Evolutionary conservation across 2,329 filamentous ascomycete genomes (phyloP), one percentile per base, ranked within the genome.

Genomic region (Fusarium nanum): DNA sequence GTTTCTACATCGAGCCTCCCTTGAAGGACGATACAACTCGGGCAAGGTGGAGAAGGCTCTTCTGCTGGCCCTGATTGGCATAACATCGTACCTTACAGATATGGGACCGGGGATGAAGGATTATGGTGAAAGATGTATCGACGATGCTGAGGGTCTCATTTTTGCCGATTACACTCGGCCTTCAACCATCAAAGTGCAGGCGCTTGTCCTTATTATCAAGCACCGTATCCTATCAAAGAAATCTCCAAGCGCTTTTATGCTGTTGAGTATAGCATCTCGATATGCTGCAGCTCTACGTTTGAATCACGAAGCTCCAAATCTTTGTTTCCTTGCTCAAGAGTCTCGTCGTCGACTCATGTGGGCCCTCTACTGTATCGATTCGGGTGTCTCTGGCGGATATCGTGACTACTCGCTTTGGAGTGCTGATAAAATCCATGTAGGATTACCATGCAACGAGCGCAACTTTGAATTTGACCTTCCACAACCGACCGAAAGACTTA

Each of bases 21-120:
- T 88, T 25, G 87, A 88, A 85, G 86, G 88, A 73, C 82, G 86
- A 30, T 87, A 87, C 73, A 84, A 87, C 67, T 83, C 85, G 7
- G 86, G 86, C 49, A 86, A 86, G 66, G 84, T 88, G 68, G 86
- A 88, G 71, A 83, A 82, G 42, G 80, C 86, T 3, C 78, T 89
- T 9, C 79, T 88, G 6, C 80, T 88, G 7, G 85, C 86, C 41
- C 77, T 88, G 6, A 80, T 88, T 10, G 87, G 86, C 52, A 86
- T 88, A 71, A 87, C 86, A 3, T 85, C 86, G 5, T 79, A 87
- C 32, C 81, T 88, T 48, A 87, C 85, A 8, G 85, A 87, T 70
- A 79, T 88, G 73, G 86, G 86, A 0, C 81, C 82, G 1, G 84
- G 84, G 9, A 84, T 84, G 71, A 80, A 81, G 30, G 83, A 86